Base-by-base conservation (phyloP, 2,329 filamentous ascomycete species). In the Sclerotinia minor region DNA sequence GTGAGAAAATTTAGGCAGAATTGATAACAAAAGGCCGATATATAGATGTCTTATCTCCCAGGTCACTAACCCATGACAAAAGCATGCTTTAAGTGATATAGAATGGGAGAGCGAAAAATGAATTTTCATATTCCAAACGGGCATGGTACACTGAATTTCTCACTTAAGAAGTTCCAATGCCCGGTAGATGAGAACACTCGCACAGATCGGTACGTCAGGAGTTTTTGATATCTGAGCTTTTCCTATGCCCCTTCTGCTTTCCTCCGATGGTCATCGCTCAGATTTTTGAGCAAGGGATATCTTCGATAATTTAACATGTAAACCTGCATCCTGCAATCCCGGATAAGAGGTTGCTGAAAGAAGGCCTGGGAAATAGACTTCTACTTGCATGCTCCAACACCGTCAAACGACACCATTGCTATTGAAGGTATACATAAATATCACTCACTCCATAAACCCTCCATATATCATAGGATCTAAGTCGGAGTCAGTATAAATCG, bases 391-490 rank as follows among this genome's bases (percentile, higher is more conserved):
- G 32, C 7, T 2, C 0, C 2, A 2, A 38, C 17, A 4, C 50
- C 5, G 8, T 26, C 45, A 61, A n/a, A 47, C 29, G 15, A 26
- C 45, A 61, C 45, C 3, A 21, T 24, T 38, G n/a, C 29, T 15
- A 21, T 15, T 21, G 8, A 32, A 49, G 24, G 49, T 59, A 38
- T n/a, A 59, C n/a, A 19, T 15, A 49, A 45, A 61, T 57, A 61
- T 35, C 50, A 78, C 86, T 79, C 81, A 92, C 90, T 95, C 92
- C 69, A 89, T 92, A 79, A 95, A 95, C 15, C 91, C 92, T 67
- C 90, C 89, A 83, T 94, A 95, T 74, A 91, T 92, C 76, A 92
- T 92, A 69, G 90, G 86, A 75, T 93, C 88, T 75, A 24, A 24
- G 1, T 21, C 15, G 8, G 17, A 50, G 15, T 63, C n/a, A 63